These are phyloP conservation scores for Geotrichum macrosporum DNA, from an alignment of 1,139 yeast genomes.

Conservation along the genomic window DNA sequence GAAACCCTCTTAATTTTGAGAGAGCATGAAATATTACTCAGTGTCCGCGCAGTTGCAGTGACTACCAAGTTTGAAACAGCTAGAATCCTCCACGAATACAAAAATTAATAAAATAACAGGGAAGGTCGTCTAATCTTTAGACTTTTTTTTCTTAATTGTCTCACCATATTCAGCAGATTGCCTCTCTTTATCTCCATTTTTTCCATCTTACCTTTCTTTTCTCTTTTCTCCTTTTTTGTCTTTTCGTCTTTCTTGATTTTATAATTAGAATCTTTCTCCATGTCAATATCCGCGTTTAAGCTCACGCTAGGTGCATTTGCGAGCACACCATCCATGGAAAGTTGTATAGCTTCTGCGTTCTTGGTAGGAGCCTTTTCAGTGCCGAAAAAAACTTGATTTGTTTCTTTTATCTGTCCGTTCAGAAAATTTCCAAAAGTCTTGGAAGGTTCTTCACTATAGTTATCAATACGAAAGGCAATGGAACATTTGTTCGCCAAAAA, in stretches of 20 bases:
- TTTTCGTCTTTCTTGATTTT: slow-evolving; percentile 22
- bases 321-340: slow-evolving; percentile 66
- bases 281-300: slow-evolving; percentile 42
- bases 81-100: too few species aligned
- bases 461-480: slow-evolving; percentile 97
- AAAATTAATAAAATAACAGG: too few species aligned
- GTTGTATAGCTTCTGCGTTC: slow-evolving; percentile 88
- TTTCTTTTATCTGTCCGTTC: slow-evolving; percentile 96
- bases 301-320: slow-evolving; percentile 45
- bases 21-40: too few species aligned
- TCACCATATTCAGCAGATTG: too few species aligned
- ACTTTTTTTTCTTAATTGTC: too few species aligned
- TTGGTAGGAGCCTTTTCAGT: slow-evolving; percentile 96
- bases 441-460: slow-evolving; percentile 55
- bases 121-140: too few species aligned
- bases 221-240: too few species aligned
- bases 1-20: too few species aligned
- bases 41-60: too few species aligned
- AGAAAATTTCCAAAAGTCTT: slow-evolving; percentile 85
- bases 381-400: slow-evolving; percentile 91
- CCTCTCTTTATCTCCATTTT: slow-evolving; percentile 29
- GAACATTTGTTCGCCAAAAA: slow-evolving; percentile 98
- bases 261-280: slow-evolving; percentile 39
- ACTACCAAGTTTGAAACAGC: too few species aligned
- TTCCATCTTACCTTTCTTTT: slow-evolving; percentile 39